phyloP scores from a whole-genome alignment of 129 eudicot genomes.

The Rutidosis leptorrhynchoides region DNA sequence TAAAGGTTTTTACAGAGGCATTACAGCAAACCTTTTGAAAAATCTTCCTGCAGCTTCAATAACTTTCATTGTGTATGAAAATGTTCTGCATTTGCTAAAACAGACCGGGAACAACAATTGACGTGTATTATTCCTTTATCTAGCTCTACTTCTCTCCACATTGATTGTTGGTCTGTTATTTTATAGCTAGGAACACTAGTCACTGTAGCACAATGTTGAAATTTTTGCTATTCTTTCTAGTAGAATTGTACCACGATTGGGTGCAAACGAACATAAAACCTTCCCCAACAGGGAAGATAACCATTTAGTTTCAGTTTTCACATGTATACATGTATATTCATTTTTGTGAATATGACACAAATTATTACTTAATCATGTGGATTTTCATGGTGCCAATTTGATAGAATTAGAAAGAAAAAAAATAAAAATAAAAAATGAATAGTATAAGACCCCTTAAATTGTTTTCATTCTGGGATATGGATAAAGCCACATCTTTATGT shows the following conservation, averaged over 20 bases:
- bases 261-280: neutral
- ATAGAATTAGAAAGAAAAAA: neutral
- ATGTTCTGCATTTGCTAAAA: slow-evolving; percentile 70
- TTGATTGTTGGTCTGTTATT: too few species aligned
- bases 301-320: slow-evolving; percentile 16
- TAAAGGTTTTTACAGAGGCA: slow-evolving; percentile 89
- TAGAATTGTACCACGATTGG: slow-evolving; percentile 2
- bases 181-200: neutral
- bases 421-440: neutral
- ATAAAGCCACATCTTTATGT: neutral
- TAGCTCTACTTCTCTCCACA: too few species aligned
- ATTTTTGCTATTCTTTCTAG: neutral
- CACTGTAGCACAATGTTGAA: neutral
- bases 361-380: neutral
- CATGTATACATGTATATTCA: slow-evolving; percentile 15
- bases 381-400: neutral
- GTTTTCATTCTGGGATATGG: neutral
- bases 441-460: too few species aligned
- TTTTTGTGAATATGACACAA: too few species aligned
- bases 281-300: slow-evolving; percentile 4
- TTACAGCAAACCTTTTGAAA: slow-evolving; percentile 87
- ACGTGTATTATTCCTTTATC: too few species aligned
- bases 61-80: slow-evolving; percentile 92
- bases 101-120: slow-evolving; percentile 42
- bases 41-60: slow-evolving; percentile 94